phyloP scores from a whole-genome alignment of 352 stramenopile genomes.

The Globisporangium spiculum region DNA sequence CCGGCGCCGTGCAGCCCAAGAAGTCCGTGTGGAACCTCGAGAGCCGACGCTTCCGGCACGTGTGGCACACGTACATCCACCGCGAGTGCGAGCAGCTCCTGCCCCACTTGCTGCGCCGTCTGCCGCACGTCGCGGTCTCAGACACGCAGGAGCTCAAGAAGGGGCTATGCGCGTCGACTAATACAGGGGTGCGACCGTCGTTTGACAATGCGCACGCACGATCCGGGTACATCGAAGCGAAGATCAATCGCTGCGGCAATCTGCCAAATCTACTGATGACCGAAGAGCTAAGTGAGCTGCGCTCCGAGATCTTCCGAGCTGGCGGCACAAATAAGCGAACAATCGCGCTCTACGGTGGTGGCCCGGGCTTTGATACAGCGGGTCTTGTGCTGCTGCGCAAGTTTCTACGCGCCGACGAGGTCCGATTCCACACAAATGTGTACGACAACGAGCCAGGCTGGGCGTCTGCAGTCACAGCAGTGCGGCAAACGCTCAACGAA shows the following conservation, averaged over 20 bases:
- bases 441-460: conserved; percentile 76
- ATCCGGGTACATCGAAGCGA: conserved; percentile 60
- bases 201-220: conserved; percentile 56
- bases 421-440: conserved; percentile 48
- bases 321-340: background rate
- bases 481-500: conserved; percentile 28
- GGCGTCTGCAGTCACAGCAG: conserved; percentile 35
- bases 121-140: conserved; percentile 29
- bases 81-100: conserved; percentile 33
- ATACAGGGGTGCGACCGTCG: conserved; percentile 58
- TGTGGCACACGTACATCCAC: conserved; percentile 57
- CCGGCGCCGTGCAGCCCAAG: conserved; percentile 24
- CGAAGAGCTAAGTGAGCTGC: conserved; percentile 40
- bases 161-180: conserved; percentile 58
- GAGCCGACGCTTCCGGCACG: conserved; percentile 51
- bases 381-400: conserved; percentile 54
- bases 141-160: conserved; percentile 58
- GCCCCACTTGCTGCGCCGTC: conserved; percentile 26
- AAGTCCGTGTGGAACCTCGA: conserved; percentile 55
- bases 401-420: conserved; percentile 44
- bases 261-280: conserved; percentile 58
- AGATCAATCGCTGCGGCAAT: conserved; percentile 74
- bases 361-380: conserved; percentile 52
- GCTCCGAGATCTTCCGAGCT: conserved; percentile 47
- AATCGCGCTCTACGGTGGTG: conserved; percentile 59